A percentile compares a stretch with the other conserved stretches of the same genome.
Conservation (phyloP, 441 rosid species). For the Mallotus repandus region DNA sequence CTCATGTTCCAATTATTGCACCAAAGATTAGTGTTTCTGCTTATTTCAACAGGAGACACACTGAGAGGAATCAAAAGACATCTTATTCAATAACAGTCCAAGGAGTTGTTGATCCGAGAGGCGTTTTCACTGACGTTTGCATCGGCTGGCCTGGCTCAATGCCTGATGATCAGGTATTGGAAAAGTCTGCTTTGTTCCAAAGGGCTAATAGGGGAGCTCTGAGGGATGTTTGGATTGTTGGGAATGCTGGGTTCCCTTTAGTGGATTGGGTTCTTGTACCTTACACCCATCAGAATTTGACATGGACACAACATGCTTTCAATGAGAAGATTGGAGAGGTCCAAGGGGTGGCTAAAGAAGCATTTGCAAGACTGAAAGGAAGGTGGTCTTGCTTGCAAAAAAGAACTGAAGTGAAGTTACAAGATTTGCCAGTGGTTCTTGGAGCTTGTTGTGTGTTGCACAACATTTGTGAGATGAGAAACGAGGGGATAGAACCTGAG, state of each 20-base stretch:
- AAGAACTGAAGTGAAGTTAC: slow-evolving; percentile 76
- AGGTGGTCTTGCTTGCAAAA: slow-evolving; percentile 82
- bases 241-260: slow-evolving; percentile 62
- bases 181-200: slow-evolving; percentile 63
- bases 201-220: slow-evolving; percentile 58
- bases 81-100: slow-evolving; percentile 83
- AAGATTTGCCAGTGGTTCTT: slow-evolving; percentile 72
- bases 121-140: slow-evolving; percentile 72
- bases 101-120: slow-evolving; percentile 71
- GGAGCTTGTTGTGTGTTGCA: slow-evolving; percentile 91
- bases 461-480: slow-evolving; percentile 72
- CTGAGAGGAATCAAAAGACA: slow-evolving; percentile 80
- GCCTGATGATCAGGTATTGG: slow-evolving; percentile 67
- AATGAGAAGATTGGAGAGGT: slow-evolving; percentile 57
- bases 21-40: slow-evolving; percentile 66
- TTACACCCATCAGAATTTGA: slow-evolving; percentile 61
- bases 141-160: slow-evolving; percentile 92
- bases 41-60: slow-evolving; percentile 75
- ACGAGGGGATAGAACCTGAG: slow-evolving; percentile 50
- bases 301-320: slow-evolving; percentile 83
- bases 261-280: slow-evolving; percentile 84
- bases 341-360: slow-evolving; percentile 43
- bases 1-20: slow-evolving; percentile 75
- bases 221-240: slow-evolving; percentile 70
- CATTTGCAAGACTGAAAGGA: slow-evolving; percentile 61